Evolutionary conservation across 306 rosid genomes (phyloP).

Genomic region (Abrus pulchellus): DNA sequence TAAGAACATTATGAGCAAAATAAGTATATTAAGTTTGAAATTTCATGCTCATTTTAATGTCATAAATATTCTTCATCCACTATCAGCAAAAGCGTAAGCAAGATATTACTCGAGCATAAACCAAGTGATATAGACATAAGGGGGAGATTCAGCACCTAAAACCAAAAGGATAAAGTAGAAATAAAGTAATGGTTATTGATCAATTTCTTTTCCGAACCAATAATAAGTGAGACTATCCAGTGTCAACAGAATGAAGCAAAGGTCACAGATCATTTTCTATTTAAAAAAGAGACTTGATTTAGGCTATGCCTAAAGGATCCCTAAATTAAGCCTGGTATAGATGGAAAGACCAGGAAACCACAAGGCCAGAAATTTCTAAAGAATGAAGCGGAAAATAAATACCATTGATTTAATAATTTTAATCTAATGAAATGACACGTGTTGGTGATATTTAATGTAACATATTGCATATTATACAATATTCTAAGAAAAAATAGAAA

Average conservation of each 20-base stretch:
- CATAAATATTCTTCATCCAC: background rate
- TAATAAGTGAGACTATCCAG: background rate
- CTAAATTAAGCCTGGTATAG: background rate
- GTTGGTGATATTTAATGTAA: conserved; percentile 13
- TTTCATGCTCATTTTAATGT: conserved; percentile 8
- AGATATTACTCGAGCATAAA: background rate
- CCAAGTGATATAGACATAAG: background rate
- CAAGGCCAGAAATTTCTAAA: background rate
- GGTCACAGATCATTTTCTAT: background rate
- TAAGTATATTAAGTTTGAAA: background rate
- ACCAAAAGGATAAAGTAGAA: background rate
- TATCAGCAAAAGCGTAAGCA: background rate
- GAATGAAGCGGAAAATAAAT: background rate
- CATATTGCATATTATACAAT: background rate
- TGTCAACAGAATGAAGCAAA: conserved; percentile 4
- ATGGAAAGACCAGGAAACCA: conserved; percentile 15
- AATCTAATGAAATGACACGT: conserved; percentile 3
- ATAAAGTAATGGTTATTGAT: conserved; percentile 2
- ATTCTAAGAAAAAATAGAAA: background rate
- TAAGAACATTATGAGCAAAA: background rate
- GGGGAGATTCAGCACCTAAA: conserved; percentile 11
- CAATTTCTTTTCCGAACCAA: background rate
- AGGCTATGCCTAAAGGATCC: background rate
- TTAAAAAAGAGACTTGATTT: background rate
- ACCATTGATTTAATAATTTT: background rate